A percentile compares a stretch with the other conserved stretches of the same genome.
Conservation (phyloP, 768 basidiomycete species). For the Russula vinacea region DNA sequence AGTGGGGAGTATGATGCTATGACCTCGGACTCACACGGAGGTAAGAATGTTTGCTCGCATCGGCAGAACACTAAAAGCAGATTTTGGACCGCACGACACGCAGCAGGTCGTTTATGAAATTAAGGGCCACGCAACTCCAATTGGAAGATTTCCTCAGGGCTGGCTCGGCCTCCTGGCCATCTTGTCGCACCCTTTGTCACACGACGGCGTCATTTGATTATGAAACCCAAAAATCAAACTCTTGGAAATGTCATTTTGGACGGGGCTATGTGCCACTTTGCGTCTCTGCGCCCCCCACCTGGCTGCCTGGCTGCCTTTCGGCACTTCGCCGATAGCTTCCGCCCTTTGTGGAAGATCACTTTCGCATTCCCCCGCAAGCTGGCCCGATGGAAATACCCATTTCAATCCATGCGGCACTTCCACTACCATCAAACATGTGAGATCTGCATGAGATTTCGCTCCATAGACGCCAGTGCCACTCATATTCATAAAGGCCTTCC, state of each 20-base stretch:
- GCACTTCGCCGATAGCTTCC: conserved; percentile 16
- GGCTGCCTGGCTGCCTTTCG: no score
- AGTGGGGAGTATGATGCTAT: neutral
- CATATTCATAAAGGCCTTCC: conserved; percentile 19
- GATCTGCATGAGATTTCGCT: conserved; percentile 17
- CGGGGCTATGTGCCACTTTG: conserved; percentile 15
- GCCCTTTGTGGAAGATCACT: conserved; percentile 3
- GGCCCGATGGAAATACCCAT: neutral
- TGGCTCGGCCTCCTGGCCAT: conserved; percentile 1
- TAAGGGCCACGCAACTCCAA: conserved; percentile 3
- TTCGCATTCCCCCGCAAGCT: conserved; percentile 20
- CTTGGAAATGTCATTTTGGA: neutral
- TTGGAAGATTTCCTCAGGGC: conserved; percentile 6
- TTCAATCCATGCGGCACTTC: conserved; percentile 4
- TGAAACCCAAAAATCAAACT: conserved; percentile 17
- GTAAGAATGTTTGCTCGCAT: neutral
- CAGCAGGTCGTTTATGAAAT: neutral
- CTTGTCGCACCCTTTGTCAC: conserved; percentile 8
- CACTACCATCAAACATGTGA: neutral
- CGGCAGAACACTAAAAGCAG: neutral
- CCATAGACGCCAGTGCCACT: conserved; percentile 18
- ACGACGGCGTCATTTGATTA: conserved; percentile 20
- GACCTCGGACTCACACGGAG: conserved; percentile 14
- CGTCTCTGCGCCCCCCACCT: no score
- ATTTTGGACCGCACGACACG: neutral